A percentile compares a stretch with the other conserved stretches of the same genome.
phyloP scores from a whole-genome alignment of 345 rosid species.

The Dovyalis caffra region DNA sequence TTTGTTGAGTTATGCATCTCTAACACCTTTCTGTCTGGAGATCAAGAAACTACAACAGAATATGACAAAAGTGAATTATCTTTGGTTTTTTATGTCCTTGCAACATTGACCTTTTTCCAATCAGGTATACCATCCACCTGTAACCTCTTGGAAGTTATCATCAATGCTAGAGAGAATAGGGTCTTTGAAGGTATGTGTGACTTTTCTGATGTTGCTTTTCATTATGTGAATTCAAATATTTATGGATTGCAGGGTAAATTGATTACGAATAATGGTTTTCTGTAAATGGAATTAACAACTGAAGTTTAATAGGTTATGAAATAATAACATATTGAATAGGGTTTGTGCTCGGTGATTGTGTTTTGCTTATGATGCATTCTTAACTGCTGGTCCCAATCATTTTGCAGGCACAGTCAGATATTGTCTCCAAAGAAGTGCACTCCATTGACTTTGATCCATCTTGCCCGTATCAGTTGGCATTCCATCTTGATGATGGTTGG shows the following conservation, averaged over 20 bases:
- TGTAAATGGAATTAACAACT: neutral
- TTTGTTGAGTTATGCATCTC: neutral
- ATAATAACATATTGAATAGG: too few species aligned
- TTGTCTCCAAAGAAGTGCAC: slow-evolving; percentile 75
- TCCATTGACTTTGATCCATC: slow-evolving; percentile 76
- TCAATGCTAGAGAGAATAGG: slow-evolving; percentile 62
- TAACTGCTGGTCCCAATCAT: slow-evolving; percentile 1
- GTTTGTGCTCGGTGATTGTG: neutral
- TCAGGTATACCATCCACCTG: slow-evolving; percentile 57
- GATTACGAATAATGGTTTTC: neutral
- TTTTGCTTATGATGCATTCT: neutral
- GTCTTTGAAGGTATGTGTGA: slow-evolving; percentile 50
- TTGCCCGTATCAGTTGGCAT: slow-evolving; percentile 78
- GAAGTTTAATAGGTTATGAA: too few species aligned
- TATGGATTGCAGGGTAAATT: too few species aligned
- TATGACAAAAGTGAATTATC: neutral
- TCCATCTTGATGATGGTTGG: slow-evolving; percentile 98
- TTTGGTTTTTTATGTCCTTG: neutral
- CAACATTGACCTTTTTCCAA: slow-evolving; percentile 6
- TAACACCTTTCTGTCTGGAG: neutral
- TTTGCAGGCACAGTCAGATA: slow-evolving; percentile 82
- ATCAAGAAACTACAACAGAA: neutral
- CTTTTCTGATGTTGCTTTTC: neutral
- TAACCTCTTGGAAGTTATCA: slow-evolving; percentile 59
- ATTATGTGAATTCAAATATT: too few species aligned